Base-by-base conservation (phyloP, 2,329 filamentous ascomycete species). In the Fonsecaea multimorphosa region DNA sequence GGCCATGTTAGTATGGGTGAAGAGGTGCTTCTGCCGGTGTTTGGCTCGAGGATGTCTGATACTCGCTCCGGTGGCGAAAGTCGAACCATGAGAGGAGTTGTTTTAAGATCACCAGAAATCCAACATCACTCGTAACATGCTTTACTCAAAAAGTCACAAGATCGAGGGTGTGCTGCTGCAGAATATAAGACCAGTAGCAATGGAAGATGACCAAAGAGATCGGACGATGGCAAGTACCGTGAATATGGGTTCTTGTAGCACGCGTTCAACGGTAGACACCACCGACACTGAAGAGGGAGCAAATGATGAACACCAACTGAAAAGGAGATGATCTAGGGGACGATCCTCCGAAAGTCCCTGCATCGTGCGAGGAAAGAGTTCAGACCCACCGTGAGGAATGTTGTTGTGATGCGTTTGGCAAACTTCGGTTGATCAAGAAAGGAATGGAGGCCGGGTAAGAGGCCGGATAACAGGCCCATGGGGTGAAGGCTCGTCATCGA, bases 1-100 rank as follows among this genome's bases (percentile, higher is more conserved):
- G 49, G 34, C 49, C 59, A 61, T 54, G 22, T 22, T 32, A 51
- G n/a, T 16, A 12, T 27, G 56, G 40, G 46, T 7, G 49, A 56
- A 51, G 34, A 58, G 32, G 46, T 16, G 58, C 3, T 55, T n/a
- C 19, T 51, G 19, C 19, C 38, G 19, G 16, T 27, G n/a, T 7
- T 24, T 19, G 31, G 52, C 11, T 55, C 19, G 40, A 49, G 44
- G n/a, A 44, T 32, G 22, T 59, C 31, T 32, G 57, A 31, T 58
- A 12, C 44, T 49, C 44, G 44, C 44, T 24, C 44, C 44, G 3
- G 44, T 49, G 19, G 44, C 11, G n/a, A 49, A 49, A 16, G 44
- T 49, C 44, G 44, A 24, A 49, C 22, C 44, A 49, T 49, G 44
- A 24, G 44, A 24, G 22, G 19, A 49, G 8, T 49, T 49, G 44